Base-by-base conservation (phyloP, 768 basidiomycete genomes). In the Lactifluus piperatus region DNA sequence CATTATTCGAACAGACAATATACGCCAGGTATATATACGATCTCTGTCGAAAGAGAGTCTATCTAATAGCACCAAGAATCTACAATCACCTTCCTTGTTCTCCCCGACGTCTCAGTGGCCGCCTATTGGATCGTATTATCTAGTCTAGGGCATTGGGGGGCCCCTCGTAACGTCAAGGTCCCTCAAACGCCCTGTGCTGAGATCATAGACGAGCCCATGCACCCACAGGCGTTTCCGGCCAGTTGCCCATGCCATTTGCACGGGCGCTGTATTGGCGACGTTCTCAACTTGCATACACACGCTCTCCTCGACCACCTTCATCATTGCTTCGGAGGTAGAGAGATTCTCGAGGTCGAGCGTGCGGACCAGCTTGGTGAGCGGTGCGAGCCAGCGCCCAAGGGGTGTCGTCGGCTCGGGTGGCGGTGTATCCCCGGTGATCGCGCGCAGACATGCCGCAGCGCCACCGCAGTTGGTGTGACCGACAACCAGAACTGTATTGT, bases 391-490 rank as follows among this genome's bases (percentile, higher is more conserved):
- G 51, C 81, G 80, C 27, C 77, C 77, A 63, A 94, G 78, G 8
- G 84, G 76, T 0, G 77, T 69, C 54, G 51, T 62, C 48, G 30
- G 27, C n/a, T 46, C 65, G 24, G 69, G 68, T 30, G 64, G 71
- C 27, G 69, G 70, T 56, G 27, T 67, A 54, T 51, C 75, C 64
- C 22, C 7, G 64, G 54, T 16, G 72, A 74, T 76, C 44, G 81
- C 79, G 0, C 69, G 65, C 41, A 81, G 71, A 50, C 82, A 82
- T 5, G 85, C 83, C 0, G 73, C 69, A 3, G 81, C 86, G 52
- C 92, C 92, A 55, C 90, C 92, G 68, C 92, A 95, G 56, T 82
- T 75, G 11, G 85, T 83, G 69, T 95, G 92, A 18, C 92, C 92
- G 26, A 86, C 88, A 65, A 94, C 74, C 62, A 91, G 75, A 60